Base-by-base conservation (phyloP, 208 protist species). In the Leishmania major region DNA sequence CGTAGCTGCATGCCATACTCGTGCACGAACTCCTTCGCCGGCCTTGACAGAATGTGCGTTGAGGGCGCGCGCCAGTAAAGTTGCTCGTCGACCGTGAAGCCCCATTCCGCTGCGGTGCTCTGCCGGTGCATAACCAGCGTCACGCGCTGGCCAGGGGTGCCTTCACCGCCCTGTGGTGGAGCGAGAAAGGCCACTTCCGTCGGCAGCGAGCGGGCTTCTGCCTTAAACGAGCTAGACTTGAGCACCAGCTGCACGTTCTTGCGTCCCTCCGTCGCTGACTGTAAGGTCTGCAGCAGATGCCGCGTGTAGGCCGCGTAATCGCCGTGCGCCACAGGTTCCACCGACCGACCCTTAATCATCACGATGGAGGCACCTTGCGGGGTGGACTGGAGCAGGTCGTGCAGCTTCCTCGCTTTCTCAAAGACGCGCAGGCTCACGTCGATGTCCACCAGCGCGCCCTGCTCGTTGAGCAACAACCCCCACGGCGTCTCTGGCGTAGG, bases 381-480 rank as follows among this genome's bases (percentile, higher is more conserved):
- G 62, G 85, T 76, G 69, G 85, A 83, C 19, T 87, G 81, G 8
- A 92, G 87, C 25, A 93, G 82, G 28, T 85, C 87, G 76, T 95
- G 90, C 49, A 95, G 67, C 80, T 90, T 76, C 45, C 85, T 84
- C 13, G 89, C 90, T 51, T 84, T 82, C 8, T 84, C 70, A 47
- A 84, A 86, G 19, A 87, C 79, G 28, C 93, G 93, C 77, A 96
- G 78, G 22, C 85, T 80, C 28, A 90, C 81, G 74, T 96, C 93
- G 45, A 96, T 82, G 71, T 90, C 91, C 19, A 96, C 87, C 51
- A 96, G 75, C 2, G 77, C 73, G 31, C 86, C 89, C 57, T 84
- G 83, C 69, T 93, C 90, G 82, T 93, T 96, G 76, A 96, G 90
- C 70, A 96, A 80, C 49, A 96, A 79, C 6, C 93, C 93, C 90